These are phyloP conservation scores for Penicillium pulvis DNA, from an alignment of 495 filamentous ascomycete species.

Conservation along the genomic window DNA sequence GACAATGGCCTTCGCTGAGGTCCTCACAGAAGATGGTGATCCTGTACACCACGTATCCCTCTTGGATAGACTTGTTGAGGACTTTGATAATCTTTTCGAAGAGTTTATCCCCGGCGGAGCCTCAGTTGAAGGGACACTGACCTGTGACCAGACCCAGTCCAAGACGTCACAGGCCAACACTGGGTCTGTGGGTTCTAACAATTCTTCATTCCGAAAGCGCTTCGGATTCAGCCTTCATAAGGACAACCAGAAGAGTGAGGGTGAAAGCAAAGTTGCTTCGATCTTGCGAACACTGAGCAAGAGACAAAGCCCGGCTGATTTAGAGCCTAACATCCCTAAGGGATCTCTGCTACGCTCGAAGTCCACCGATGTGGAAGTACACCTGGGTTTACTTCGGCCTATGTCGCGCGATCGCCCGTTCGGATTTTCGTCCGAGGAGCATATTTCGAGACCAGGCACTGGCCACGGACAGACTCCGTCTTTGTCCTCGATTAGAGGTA, in stretches of 20 bases:
- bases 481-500: constrained; percentile 38
- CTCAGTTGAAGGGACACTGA: constrained; percentile 43
- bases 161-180: constrained; percentile 50
- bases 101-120: constrained; percentile 56
- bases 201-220: constrained; percentile 80
- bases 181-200: constrained; percentile 67
- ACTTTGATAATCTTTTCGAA: constrained; percentile 85
- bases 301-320: constrained; percentile 61
- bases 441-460: constrained; percentile 49
- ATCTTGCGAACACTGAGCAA: constrained; percentile 92
- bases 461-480: constrained; percentile 44
- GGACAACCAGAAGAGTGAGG: constrained; percentile 68
- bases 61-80: constrained; percentile 88
- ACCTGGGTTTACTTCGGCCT: constrained; percentile 57
- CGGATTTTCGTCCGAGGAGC: constrained; percentile 43
- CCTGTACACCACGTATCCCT: constrained; percentile 86
- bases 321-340: constrained; percentile 59
- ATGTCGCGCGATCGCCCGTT: constrained; percentile 66
- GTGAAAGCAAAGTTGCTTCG: constrained; percentile 70
- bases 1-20: constrained; percentile 87
- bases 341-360: constrained; percentile 70
- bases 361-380: constrained; percentile 74
- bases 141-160: constrained; percentile 51
- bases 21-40: constrained; percentile 75
- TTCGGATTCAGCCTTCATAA: constrained; percentile 78